Evolutionary conservation across 2,329 filamentous ascomycete species (phyloP).

Genomic region (Plenodomus lindquistii): DNA sequence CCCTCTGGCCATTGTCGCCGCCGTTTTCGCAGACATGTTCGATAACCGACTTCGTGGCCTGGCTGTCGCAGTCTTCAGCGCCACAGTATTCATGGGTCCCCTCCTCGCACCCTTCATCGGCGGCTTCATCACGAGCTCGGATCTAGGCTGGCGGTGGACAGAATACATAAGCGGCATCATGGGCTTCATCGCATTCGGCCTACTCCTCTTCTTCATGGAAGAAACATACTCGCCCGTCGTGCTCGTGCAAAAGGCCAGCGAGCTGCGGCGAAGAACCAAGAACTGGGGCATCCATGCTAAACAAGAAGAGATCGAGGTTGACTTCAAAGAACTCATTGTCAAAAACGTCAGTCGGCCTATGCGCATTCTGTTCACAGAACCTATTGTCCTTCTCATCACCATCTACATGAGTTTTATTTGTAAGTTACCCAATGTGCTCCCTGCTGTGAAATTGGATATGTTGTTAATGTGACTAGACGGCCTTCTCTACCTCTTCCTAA

Average conservation of each 20-base stretch:
- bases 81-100: conserved; percentile 56
- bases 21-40: conserved; percentile 62
- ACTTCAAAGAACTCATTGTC: conserved; percentile 53
- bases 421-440: conserved; percentile 10
- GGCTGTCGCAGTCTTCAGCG: conserved; percentile 55
- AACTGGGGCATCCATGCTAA: conserved; percentile 68
- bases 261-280: conserved; percentile 58
- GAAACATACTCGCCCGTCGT: conserved; percentile 64
- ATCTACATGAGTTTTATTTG: conserved; percentile 52
- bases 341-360: conserved; percentile 59
- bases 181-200: conserved; percentile 55
- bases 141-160: conserved; percentile 60
- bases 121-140: conserved; percentile 55
- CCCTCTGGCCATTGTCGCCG: conserved; percentile 56
- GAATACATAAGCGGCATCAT: conserved; percentile 60
- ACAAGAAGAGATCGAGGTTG: conserved; percentile 58
- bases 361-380: conserved; percentile 54
- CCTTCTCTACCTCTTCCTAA: conserved; percentile 79
- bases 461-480: conserved; percentile 62
- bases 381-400: conserved; percentile 53
- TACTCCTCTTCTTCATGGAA: conserved; percentile 58
- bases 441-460: too few relatives aligned
- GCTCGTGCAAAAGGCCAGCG: conserved; percentile 59
- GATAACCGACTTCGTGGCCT: conserved; percentile 50
- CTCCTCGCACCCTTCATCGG: conserved; percentile 58